phyloP scores from a whole-genome alignment of 495 filamentous ascomycete species.

The Penicillium flavigenum region DNA sequence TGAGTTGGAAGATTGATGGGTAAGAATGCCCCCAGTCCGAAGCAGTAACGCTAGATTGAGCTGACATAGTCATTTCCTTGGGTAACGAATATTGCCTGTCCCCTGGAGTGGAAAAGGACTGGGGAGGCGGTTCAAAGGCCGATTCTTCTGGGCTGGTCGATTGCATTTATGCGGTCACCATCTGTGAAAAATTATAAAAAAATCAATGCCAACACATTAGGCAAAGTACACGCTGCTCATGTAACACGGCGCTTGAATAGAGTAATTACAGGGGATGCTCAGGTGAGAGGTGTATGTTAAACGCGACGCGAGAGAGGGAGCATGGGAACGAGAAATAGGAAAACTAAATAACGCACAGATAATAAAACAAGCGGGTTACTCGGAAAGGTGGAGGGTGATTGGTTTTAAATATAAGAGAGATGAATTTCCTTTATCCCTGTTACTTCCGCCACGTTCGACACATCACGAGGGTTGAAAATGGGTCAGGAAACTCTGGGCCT shows the following conservation, averaged over 20 bases:
- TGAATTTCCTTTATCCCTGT: conserved; percentile 9
- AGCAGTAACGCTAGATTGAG: neutral
- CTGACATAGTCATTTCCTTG: conserved; percentile 12
- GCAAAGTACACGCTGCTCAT: conserved; percentile 15
- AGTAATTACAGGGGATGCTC: conserved; percentile 4
- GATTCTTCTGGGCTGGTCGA: conserved; percentile 15
- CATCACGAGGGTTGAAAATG: conserved; percentile 24
- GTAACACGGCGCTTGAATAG: conserved; percentile 15
- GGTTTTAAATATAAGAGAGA: conserved; percentile 10
- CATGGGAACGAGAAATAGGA: conserved; percentile 3
- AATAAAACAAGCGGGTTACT: conserved; percentile 8
- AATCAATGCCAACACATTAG: conserved; percentile 17
- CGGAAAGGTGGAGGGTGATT: conserved; percentile 19
- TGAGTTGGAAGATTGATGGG: conserved; percentile 34
- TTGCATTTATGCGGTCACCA: conserved; percentile 25
- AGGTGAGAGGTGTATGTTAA: neutral
- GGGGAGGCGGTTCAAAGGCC: conserved; percentile 15
- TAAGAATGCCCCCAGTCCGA: conserved; percentile 27
- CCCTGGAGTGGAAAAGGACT: conserved; percentile 1
- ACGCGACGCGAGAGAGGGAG: neutral
- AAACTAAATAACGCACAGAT: conserved; percentile 5
- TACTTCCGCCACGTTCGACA: conserved; percentile 32
- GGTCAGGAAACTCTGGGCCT: conserved; percentile 11
- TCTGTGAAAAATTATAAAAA: neutral
- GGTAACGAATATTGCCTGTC: neutral